phyloP scores from a whole-genome alignment of 352 stramenopile genomes.

The Globisporangium cylindrosporum region DNA sequence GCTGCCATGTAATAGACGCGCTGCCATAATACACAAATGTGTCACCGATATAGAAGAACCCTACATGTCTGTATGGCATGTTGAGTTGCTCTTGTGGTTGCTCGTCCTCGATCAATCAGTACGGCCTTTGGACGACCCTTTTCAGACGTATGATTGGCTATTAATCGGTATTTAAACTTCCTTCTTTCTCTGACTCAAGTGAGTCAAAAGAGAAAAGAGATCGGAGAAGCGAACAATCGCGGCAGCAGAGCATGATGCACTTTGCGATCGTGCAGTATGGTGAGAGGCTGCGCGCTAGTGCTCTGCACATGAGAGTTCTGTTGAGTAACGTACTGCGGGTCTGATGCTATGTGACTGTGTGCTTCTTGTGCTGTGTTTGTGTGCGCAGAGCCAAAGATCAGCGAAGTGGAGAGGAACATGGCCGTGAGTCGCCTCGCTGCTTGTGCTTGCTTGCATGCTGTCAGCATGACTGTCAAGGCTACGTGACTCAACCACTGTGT shows the following conservation, averaged over 20 bases:
- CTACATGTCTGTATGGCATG: neutral
- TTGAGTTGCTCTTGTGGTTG: neutral
- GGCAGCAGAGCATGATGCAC: conserved; percentile 32
- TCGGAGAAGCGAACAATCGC: neutral
- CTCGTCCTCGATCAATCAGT: neutral
- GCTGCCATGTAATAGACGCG: neutral
- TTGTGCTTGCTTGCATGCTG: neutral
- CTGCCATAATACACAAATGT: neutral
- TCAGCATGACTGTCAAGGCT: neutral
- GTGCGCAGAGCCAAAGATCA: conserved; percentile 58
- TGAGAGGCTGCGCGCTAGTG: conserved; percentile 20
- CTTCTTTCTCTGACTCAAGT: neutral
- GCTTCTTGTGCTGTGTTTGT: neutral
- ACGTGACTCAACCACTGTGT: neutral
- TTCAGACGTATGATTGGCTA: neutral
- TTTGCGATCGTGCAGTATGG: conserved; percentile 81
- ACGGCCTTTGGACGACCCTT: neutral
- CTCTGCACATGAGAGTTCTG: neutral
- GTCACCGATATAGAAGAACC: neutral
- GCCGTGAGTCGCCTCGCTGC: conserved; percentile 26
- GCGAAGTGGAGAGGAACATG: conserved; percentile 69
- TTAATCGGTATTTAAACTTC: neutral
- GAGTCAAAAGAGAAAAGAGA: neutral
- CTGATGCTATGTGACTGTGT: neutral
- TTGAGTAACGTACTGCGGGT: neutral